Base-by-base conservation (phyloP, 2,329 filamentous ascomycete species). In the Sarocladium oryzae region DNA sequence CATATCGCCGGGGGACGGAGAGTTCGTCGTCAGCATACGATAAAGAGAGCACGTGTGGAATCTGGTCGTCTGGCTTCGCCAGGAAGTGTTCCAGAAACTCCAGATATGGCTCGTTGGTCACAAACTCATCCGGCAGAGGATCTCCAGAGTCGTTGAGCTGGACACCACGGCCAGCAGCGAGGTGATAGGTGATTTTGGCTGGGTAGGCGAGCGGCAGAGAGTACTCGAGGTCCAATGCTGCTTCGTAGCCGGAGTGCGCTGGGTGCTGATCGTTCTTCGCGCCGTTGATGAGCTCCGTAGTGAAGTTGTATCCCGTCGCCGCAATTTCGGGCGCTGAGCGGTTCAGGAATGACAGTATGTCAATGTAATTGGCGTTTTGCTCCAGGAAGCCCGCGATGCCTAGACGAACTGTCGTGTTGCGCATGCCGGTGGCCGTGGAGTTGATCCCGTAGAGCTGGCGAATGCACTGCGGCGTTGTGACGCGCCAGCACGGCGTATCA, bases 21-120 rank as follows among this genome's bases (percentile, higher is more conserved):
- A 77, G 69, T 64, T 83, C 79, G 55, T 81, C 75, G 56, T 82
- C 79, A 13, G 73, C 76, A 59, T 82, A 84, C 13, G 77, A 80
- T 18, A 80, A 73, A 43, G 75, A 76, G 11, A 84, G 69, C 2
- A 82, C 74, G 49, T 79, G 77, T 1, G 81, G 80, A 11, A 81
- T 59, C 18, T 71, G 61, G 13, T 65, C 61, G 43, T 76, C 70
- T 1, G 66, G 60, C 53, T 71, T 67, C 20, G 57, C 62, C 1
- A 82, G 66, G 7, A 83, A 63, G 53, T 74, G 70, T 51, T 78
- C 66, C 13, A 82, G 65, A 56, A 78, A 75, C 33, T 76, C 72
- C 4, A 82, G 63, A 55, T 78, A 83, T 0, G 80, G 80, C 61
- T 83, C 79, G 58, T 83, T 82, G 54, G 70, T 61, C 48, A 61